Evolutionary conservation across 2,329 filamentous ascomycete genomes (phyloP).

Genomic region (Neurospora crassa): DNA sequence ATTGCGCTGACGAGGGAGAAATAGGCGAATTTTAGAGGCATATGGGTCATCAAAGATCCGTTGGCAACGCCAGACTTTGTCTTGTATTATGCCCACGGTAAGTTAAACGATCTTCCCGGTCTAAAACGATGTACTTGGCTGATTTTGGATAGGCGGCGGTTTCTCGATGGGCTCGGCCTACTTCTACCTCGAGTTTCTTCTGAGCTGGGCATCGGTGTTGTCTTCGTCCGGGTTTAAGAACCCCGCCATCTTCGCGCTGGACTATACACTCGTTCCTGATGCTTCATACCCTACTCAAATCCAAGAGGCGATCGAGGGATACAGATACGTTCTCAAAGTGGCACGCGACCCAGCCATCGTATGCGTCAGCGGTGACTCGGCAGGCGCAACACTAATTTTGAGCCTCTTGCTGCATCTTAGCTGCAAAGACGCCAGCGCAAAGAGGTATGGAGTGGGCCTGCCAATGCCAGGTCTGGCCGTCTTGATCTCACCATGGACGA

Average conservation of each 20-base stretch:
- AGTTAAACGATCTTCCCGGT: constrained; percentile 13
- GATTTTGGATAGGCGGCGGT: constrained; percentile 52
- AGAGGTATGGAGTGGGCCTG: constrained; percentile 4
- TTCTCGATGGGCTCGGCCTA: constrained; percentile 75
- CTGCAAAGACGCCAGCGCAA: constrained; percentile 28
- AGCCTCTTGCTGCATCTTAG: constrained; percentile 61
- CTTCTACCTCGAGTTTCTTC: constrained; percentile 78
- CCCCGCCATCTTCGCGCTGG: constrained; percentile 68
- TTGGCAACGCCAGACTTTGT: constrained; percentile 59
- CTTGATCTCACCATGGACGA: constrained; percentile 74
- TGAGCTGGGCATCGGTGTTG: constrained; percentile 61
- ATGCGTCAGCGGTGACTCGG: constrained; percentile 69
- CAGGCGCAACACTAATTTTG: constrained; percentile 64
- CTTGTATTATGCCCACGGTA: constrained; percentile 75
- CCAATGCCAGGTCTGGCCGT: constrained; percentile 41
- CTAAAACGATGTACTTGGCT: constrained; percentile 7
- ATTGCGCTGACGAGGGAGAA: constrained; percentile 11
- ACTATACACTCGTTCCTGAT: constrained; percentile 74
- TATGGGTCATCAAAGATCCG: constrained; percentile 60
- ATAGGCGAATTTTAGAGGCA: constrained; percentile 45
- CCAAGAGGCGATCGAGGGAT: constrained; percentile 59
- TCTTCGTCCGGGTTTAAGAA: constrained; percentile 57
- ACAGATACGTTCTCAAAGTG: constrained; percentile 56
- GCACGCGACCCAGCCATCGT: constrained; percentile 51
- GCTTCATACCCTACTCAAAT: constrained; percentile 64